phyloP scores from a whole-genome alignment of 805 yeast genomes.

The Saccharomyces eubayanus region DNA sequence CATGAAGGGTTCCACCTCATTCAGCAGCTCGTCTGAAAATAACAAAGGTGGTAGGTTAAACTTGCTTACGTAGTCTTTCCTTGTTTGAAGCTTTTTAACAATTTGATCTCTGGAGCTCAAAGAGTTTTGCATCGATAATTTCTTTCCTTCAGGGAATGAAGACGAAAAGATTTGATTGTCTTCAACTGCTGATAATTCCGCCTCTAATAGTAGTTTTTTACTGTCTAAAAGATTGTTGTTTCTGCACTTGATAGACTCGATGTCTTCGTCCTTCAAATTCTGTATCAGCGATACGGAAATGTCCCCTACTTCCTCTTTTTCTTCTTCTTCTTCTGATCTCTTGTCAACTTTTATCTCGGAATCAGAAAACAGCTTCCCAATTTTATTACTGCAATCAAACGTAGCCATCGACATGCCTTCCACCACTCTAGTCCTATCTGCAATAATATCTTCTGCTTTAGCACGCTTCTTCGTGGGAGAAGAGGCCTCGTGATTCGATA shows the following conservation, averaged over 20 bases:
- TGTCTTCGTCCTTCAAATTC: conserved; percentile 2
- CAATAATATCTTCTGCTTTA: background rate
- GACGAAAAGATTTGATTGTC: background rate
- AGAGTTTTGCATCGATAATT: background rate
- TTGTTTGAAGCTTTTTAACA: background rate
- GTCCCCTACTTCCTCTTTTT: background rate
- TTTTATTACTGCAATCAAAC: background rate
- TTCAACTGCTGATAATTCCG: background rate
- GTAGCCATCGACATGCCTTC: background rate
- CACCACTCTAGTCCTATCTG: background rate
- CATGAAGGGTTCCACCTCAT: conserved; percentile 27
- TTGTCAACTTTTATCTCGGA: background rate
- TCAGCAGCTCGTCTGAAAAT: conserved; percentile 26
- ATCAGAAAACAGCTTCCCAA: background rate
- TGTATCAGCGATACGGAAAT: background rate
- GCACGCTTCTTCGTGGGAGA: background rate
- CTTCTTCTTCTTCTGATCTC: background rate
- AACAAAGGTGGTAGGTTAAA: conserved; percentile 21
- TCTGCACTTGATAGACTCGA: background rate
- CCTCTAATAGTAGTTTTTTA: conserved; percentile 1
- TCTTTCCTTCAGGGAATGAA: background rate
- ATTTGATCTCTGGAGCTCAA: background rate
- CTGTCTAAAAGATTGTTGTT: background rate
- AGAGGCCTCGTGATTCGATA: background rate
- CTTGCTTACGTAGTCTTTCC: conserved; percentile 15